Evolutionary conservation across 164 flowering plant species (phyloP), one percentile per base, ranked within the genome.

Genomic region (Magnolia sinica): DNA sequence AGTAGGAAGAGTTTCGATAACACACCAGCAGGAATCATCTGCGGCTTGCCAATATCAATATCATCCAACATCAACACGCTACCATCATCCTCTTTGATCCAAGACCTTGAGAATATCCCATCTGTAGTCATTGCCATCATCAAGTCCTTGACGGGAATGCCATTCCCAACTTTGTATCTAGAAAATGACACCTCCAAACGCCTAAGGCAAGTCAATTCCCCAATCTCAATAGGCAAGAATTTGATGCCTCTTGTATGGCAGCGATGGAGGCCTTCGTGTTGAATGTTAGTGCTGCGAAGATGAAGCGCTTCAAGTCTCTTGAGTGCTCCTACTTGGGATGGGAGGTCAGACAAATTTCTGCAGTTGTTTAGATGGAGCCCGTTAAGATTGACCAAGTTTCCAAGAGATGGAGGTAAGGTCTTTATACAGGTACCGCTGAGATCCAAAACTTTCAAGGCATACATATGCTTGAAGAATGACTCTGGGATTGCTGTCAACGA

Each of bases 381-480:
- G 29, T 9, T 64, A 4, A 82, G 82, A 29, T 2, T 1, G 2
- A 22, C 50, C 58, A 80, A 22, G 37, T n/a, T 9, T 27, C 71
- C 70, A 23, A 78, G 5, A 8, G 83, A 75, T 14, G 45, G 6
- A 2, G 85, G 83, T 4, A 83, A 29, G 5, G 37, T 14, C 23
- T 13, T 10, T 8, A 83, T 66, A 7, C 37, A n/a, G 31, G 83
- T 71, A 13, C 22, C 10, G 13, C 74, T 64, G 8, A 82, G 31
- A 50, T 82, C 76, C 8, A 79, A 50, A n/a, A 83, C 71, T 73
- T 8, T 64, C 5, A 83, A 76, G 50, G 6, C 22, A 0, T 2
- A 64, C 85, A 83, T 80, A 1, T 50, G 24, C 1, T 6, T 7
- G 50, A 83, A 83, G 71, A 83, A 80, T 3, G 22, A 6, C 1